Conservation (phyloP, 176 grass and related monocot genomes). For the Metroxylon sagu region DNA sequence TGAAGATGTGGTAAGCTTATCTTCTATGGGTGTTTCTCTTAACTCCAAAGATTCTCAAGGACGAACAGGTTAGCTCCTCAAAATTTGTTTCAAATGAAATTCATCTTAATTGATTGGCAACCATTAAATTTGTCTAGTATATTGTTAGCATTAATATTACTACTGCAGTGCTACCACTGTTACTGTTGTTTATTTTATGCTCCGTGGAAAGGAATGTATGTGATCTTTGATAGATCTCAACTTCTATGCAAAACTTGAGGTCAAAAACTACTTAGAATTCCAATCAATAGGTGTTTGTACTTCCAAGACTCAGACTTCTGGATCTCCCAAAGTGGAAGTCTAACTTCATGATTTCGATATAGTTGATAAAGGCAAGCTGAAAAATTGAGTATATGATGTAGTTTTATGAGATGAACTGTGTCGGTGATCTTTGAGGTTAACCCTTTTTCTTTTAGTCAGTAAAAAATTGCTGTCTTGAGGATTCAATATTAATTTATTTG, state of each 20-base stretch:
- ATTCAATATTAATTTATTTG: neutral
- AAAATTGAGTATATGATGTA: too few species aligned
- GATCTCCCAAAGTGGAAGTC: too few species aligned
- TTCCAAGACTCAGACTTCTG: too few species aligned
- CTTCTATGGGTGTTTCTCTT: constrained; percentile 51
- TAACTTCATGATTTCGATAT: too few species aligned
- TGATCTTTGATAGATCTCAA: neutral
- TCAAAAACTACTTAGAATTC: too few species aligned
- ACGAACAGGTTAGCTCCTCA: constrained; percentile 51
- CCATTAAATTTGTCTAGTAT: too few species aligned
- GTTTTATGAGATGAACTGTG: neutral
- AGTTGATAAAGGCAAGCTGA: too few species aligned
- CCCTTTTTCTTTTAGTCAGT: neutral
- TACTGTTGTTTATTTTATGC: neutral
- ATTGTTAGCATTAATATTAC: too few species aligned
- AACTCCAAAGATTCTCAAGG: constrained; percentile 76
- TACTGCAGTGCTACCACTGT: too few species aligned
- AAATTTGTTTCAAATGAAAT: too few species aligned
- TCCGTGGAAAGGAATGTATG: neutral
- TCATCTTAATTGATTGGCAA: constrained; percentile 2
- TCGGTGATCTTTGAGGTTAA: neutral
- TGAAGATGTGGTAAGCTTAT: constrained; percentile 64
- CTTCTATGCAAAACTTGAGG: too few species aligned
- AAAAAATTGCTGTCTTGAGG: neutral
- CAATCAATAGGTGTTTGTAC: too few species aligned